Base-by-base conservation (phyloP, 1,284 basidiomycete genomes). In the Irpex sp. region DNA sequence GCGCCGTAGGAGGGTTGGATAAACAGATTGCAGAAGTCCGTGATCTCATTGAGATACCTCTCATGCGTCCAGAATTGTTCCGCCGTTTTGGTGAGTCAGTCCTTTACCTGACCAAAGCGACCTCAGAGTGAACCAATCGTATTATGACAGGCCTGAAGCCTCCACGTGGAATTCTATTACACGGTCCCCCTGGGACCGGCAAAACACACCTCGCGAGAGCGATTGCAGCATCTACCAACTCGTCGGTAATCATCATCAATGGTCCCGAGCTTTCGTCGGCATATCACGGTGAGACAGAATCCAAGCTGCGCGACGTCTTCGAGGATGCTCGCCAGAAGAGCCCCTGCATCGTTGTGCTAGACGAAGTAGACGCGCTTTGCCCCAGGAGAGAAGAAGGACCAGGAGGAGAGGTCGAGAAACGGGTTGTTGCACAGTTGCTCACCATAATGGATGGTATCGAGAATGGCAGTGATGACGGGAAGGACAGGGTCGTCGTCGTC, bases 271-370 rank as follows among this genome's bases (percentile, higher is more conserved):
- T 99, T 15, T 94, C 92, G 0, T 95, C 93, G 11, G 93, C 95
- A 0, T 98, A 94, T 72, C 97, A 98, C 70, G 97, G 97, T 50
- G 97, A 99, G 79, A 98, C 96, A 1, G 97, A 99, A 74, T 87
- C 93, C 3, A 88, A 90, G 65, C 81, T 99, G 17, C 87, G 97
- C 17, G 90, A 90, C 21, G 89, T 99, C 0, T 99, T 99, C 74
- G 84, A 83, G 31, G 88, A 95, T 68, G 97, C 97, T 0, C 84
- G 87, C 58, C 79, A 82, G 43, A 86, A 89, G 68, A 90, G 88
- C 65, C 96, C 97, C 0, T 95, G 92, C 69, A 94, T 99, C 67
- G 87, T 99, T 58, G 90, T 99, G 35, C 81, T 99, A 51, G 97
- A 99, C 71, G 97, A 99, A 78, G 90, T 99, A 1, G 97, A 99